These are phyloP conservation scores for Cornus florida DNA, from an alignment of 148 eudicot species.

Conservation along the genomic window DNA sequence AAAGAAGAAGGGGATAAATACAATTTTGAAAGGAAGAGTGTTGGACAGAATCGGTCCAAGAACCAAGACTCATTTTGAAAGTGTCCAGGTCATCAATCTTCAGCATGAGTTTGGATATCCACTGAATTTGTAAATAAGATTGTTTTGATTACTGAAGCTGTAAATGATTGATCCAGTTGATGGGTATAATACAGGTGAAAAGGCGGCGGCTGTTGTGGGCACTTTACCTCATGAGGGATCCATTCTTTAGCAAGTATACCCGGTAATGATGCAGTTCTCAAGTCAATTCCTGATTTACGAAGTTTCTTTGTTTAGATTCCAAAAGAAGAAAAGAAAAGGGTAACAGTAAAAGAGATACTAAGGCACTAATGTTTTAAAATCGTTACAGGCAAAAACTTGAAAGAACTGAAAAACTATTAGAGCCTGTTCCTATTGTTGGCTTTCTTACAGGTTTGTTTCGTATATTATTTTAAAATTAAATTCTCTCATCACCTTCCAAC, in stretches of 20 bases:
- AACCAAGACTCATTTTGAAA: background rate
- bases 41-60: background rate
- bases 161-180: conserved; percentile 6
- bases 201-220: conserved; percentile 92
- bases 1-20: background rate
- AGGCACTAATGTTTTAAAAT: conserved; percentile 4
- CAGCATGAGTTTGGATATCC: background rate
- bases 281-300: conserved; percentile 2
- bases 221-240: conserved; percentile 95
- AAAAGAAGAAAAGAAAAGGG: background rate
- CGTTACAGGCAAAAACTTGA: conserved; percentile 76
- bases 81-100: background rate
- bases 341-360: background rate
- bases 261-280: conserved; percentile 38
- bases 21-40: too few relatives aligned
- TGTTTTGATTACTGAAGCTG: background rate
- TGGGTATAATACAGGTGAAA: conserved; percentile 50
- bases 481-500: background rate
- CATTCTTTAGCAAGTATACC: conserved; percentile 83
- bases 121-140: background rate
- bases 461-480: background rate
- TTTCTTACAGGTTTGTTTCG: conserved; percentile 63
- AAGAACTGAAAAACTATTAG: conserved; percentile 60
- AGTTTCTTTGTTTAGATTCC: conserved; percentile 5
- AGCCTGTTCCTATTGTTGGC: conserved; percentile 86